These are phyloP conservation scores for Alternaria triticina DNA, from an alignment of 2,329 filamentous ascomycete species.

Conservation along the genomic window DNA sequence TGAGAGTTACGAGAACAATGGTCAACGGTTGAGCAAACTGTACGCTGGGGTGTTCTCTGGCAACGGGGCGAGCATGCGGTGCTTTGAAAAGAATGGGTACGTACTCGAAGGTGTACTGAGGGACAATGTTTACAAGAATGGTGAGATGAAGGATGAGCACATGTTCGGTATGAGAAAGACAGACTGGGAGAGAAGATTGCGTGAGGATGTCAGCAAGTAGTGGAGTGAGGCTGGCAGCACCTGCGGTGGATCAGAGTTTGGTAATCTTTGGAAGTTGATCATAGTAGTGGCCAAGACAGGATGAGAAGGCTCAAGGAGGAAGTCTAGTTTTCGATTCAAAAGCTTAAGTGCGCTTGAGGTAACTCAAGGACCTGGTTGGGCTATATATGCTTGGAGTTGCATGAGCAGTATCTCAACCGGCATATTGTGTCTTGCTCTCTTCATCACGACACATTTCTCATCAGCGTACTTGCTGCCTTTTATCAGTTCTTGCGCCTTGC, in stretches of 20 bases:
- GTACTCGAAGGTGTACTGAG: conserved; percentile 45
- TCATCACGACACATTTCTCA: conserved; percentile 37
- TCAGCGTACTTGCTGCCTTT: conserved; percentile 27
- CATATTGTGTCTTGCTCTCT: conserved; percentile 36
- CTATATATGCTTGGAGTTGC: conserved; percentile 41
- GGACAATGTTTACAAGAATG: conserved; percentile 45
- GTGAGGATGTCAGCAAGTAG: neutral
- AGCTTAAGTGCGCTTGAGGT: neutral
- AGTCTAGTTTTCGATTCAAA: neutral
- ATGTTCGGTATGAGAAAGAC: conserved; percentile 45
- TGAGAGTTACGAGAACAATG: conserved; percentile 26
- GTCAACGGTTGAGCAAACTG: conserved; percentile 35
- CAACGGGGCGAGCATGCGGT: conserved; percentile 46
- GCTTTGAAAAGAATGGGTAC: conserved; percentile 50
- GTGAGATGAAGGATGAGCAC: conserved; percentile 38
- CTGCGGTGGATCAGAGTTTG: neutral
- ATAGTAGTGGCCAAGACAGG: neutral
- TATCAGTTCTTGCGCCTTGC: conserved; percentile 32
- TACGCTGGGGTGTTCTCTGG: conserved; percentile 35
- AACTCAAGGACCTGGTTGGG: conserved; percentile 26
- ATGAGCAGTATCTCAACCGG: conserved; percentile 39
- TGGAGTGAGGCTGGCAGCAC: neutral
- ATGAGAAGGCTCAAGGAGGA: neutral
- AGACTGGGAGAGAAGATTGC: conserved; percentile 33
- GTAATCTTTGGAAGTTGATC: neutral